A percentile compares a stretch with the other conserved stretches of the same genome.
phyloP scores from a whole-genome alignment of 2,329 filamentous ascomycete species.

The Ascochyta rabiei region DNA sequence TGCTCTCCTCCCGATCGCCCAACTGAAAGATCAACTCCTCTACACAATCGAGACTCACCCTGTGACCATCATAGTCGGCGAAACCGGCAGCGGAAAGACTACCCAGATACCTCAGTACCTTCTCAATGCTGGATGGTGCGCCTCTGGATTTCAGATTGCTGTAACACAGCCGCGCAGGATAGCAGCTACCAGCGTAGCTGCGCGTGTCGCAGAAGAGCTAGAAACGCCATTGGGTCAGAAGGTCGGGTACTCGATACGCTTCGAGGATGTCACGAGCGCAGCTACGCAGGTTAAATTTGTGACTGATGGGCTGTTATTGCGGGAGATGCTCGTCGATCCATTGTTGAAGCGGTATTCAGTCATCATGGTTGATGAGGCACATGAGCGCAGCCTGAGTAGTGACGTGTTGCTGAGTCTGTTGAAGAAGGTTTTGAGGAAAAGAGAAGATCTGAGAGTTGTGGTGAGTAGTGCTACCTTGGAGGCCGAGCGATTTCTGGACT shows the following conservation, averaged over 20 bases:
- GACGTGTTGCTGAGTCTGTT: slow-evolving; percentile 88
- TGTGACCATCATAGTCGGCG: slow-evolving; percentile 87
- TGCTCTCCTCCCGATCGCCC: slow-evolving; percentile 82
- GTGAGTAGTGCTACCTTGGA: slow-evolving; percentile 94
- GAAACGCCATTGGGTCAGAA: slow-evolving; percentile 86
- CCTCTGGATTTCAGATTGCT: slow-evolving; percentile 79
- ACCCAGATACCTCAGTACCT: slow-evolving; percentile 95
- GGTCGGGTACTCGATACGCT: slow-evolving; percentile 83
- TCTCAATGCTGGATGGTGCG: slow-evolving; percentile 86
- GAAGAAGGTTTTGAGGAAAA: slow-evolving; percentile 84
- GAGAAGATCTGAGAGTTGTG: slow-evolving; percentile 83
- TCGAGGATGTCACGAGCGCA: slow-evolving; percentile 89
- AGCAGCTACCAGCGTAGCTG: slow-evolving; percentile 87
- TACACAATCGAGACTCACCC: slow-evolving; percentile 85
- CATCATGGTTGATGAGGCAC: slow-evolving; percentile 97
- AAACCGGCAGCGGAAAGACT: slow-evolving; percentile 84
- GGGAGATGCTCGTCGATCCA: slow-evolving; percentile 92
- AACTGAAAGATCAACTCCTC: slow-evolving; percentile 77
- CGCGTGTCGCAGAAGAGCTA: slow-evolving; percentile 87
- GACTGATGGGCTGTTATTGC: slow-evolving; percentile 87
- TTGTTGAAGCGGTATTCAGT: slow-evolving; percentile 89
- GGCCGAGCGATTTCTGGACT: slow-evolving; percentile 81
- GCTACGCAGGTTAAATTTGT: slow-evolving; percentile 91
- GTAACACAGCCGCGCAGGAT: slow-evolving; percentile 93
- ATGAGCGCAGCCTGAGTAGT: slow-evolving; percentile 90